These are phyloP conservation scores for Corinectria fuckeliana DNA, from an alignment of 2,329 filamentous ascomycete species.

Conservation along the genomic window DNA sequence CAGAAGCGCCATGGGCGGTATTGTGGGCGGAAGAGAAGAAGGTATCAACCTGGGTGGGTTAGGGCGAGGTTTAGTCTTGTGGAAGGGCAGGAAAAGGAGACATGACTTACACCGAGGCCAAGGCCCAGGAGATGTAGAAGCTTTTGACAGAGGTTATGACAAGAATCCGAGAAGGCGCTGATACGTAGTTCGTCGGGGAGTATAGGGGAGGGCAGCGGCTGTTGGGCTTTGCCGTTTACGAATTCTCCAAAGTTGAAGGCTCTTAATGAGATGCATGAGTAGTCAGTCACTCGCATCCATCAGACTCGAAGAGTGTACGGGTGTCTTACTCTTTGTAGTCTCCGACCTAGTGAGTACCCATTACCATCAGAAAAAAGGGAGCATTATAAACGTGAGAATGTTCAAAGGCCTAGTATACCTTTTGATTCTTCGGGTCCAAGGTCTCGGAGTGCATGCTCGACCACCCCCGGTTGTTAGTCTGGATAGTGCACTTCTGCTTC, in stretches of 20 bases:
- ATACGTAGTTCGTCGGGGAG: constrained; percentile 65
- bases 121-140: constrained; percentile 80
- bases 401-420: constrained; percentile 54
- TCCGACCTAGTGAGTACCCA: constrained; percentile 62
- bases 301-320: background rate
- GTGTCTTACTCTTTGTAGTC: constrained; percentile 83
- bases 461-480: constrained; percentile 87
- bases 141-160: constrained; percentile 73
- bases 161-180: constrained; percentile 70
- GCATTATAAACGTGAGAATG: background rate
- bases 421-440: constrained; percentile 82
- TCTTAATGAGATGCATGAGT: constrained; percentile 52
- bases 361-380: background rate
- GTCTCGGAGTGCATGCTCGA: constrained; percentile 86
- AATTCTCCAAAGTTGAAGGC: constrained; percentile 94
- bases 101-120: constrained; percentile 67
- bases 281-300: too few relatives aligned
- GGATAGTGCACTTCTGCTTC: constrained; percentile 77
- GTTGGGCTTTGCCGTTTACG: constrained; percentile 69
- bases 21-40: constrained; percentile 64
- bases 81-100: background rate
- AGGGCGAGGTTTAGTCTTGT: constrained; percentile 7
- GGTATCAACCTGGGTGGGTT: constrained; percentile 48
- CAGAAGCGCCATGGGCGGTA: constrained; percentile 52
- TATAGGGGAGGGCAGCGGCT: constrained; percentile 76